A percentile compares a stretch with the other conserved stretches of the same genome.
phyloP scores from a whole-genome alignment of 306 rosid species.

The Leucaena leucocephala region DNA sequence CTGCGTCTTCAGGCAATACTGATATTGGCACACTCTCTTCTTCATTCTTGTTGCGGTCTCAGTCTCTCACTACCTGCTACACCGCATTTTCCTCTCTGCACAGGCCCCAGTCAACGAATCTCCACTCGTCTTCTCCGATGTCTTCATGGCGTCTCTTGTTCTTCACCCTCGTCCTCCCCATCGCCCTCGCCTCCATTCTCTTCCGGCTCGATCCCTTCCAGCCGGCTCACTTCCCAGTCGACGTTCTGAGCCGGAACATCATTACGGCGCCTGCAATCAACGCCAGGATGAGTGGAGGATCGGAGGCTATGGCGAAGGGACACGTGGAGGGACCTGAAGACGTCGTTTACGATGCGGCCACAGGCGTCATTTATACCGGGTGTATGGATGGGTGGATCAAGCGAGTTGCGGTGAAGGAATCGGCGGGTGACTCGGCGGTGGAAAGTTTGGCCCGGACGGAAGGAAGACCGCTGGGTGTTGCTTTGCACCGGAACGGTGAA shows the following conservation, averaged over 20 bases:
- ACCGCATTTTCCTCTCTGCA: too few species aligned
- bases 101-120: neutral
- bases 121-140: neutral
- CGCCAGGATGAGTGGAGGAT: slow-evolving; percentile 37
- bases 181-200: slow-evolving; percentile 30
- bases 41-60: neutral
- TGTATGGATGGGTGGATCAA: slow-evolving; percentile 80
- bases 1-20: too few species aligned
- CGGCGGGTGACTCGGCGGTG: slow-evolving; percentile 48
- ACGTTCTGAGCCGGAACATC: slow-evolving; percentile 30
- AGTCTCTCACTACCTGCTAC: neutral
- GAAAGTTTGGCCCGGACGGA: slow-evolving; percentile 67
- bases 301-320: slow-evolving; percentile 47
- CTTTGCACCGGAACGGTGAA: slow-evolving; percentile 34
- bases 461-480: slow-evolving; percentile 77
- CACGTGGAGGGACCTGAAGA: slow-evolving; percentile 43
- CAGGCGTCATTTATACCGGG: slow-evolving; percentile 62
- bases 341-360: neutral
- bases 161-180: neutral
- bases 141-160: neutral
- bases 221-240: slow-evolving; percentile 48
- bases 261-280: slow-evolving; percentile 37
- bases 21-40: too few species aligned
- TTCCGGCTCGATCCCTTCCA: slow-evolving; percentile 53
- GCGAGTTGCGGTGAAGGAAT: slow-evolving; percentile 55